Conservation (phyloP, 2,329 filamentous ascomycete species). For the Rutstroemia sp. region DNA sequence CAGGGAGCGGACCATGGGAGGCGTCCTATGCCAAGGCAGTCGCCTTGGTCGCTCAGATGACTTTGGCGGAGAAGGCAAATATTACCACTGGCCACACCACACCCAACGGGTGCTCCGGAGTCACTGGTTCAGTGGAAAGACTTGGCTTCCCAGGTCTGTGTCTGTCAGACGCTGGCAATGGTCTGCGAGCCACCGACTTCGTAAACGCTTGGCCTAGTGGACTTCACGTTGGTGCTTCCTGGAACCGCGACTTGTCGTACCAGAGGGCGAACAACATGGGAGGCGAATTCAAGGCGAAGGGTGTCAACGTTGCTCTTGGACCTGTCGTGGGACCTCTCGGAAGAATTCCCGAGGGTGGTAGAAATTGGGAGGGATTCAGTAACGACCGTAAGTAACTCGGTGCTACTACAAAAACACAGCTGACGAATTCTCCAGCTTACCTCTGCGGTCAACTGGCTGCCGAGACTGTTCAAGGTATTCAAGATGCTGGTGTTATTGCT, state of each 20-base stretch:
- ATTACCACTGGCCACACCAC: conserved; percentile 47
- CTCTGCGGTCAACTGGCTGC: conserved; percentile 46
- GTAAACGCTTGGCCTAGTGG: conserved; percentile 23
- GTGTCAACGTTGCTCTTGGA: conserved; percentile 65
- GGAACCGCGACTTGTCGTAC: conserved; percentile 60
- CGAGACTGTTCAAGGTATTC: conserved; percentile 21
- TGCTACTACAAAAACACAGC: not conserved
- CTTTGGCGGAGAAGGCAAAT: conserved; percentile 22
- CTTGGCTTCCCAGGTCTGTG: conserved; percentile 54
- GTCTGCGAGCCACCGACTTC: conserved; percentile 55
- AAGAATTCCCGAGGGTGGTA: conserved; percentile 57
- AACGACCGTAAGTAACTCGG: conserved; percentile 18
- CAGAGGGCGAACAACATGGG: conserved; percentile 64
- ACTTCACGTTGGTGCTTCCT: conserved; percentile 32
- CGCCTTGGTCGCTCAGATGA: conserved; percentile 50
- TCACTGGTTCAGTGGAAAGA: conserved; percentile 42
- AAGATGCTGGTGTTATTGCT: conserved; percentile 21
- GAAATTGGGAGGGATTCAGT: conserved; percentile 55
- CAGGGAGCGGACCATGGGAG: conserved; percentile 42
- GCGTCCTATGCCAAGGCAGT: conserved; percentile 63
- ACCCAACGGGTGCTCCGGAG: conserved; percentile 21
- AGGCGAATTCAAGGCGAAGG: conserved; percentile 63
- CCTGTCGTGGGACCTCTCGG: conserved; percentile 58
- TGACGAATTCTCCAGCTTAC: conserved; percentile 36
- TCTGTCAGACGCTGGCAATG: conserved; percentile 62